These are phyloP conservation scores for Articulospora tetracladia DNA, from an alignment of 495 filamentous ascomycete species.

Conservation along the genomic window DNA sequence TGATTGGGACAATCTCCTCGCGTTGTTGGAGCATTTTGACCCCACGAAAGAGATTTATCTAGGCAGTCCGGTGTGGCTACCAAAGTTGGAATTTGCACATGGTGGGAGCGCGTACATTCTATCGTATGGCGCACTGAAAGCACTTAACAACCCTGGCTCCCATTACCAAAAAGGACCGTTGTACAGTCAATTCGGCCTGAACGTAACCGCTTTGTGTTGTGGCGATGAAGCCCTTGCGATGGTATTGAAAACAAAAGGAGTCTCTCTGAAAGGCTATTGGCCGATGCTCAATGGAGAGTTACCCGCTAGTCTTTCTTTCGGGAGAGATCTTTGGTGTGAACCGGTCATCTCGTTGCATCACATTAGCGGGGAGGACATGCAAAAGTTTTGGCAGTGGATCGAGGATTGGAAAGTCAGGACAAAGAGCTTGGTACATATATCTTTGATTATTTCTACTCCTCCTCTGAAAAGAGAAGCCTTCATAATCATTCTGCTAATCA, in stretches of 20 bases:
- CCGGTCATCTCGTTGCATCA: slow-evolving; percentile 5
- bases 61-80: slow-evolving; percentile 6
- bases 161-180: not conserved
- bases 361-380: slow-evolving; percentile 2
- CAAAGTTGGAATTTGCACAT: not conserved
- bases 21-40: not conserved
- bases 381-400: slow-evolving; percentile 6
- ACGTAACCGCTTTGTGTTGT: slow-evolving; percentile 8
- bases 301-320: slow-evolving; percentile 11
- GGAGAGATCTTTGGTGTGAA: slow-evolving; percentile 23
- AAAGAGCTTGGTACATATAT: slow-evolving; percentile 7
- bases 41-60: not conserved
- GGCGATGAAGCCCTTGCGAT: slow-evolving; percentile 1
- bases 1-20: slow-evolving; percentile 5
- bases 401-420: slow-evolving; percentile 9
- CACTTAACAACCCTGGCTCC: not conserved
- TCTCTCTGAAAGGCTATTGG: slow-evolving; percentile 11
- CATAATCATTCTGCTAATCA: not conserved
- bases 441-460: not conserved
- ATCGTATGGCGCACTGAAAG: slow-evolving; percentile 2
- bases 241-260: not conserved
- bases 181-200: slow-evolving; percentile 9
- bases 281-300: slow-evolving; percentile 16
- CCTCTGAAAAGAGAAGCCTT: not conserved
- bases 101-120: slow-evolving; percentile 7